Base-by-base conservation (phyloP, 257 asterid genomes). In the Cynanchum wilfordii region DNA sequence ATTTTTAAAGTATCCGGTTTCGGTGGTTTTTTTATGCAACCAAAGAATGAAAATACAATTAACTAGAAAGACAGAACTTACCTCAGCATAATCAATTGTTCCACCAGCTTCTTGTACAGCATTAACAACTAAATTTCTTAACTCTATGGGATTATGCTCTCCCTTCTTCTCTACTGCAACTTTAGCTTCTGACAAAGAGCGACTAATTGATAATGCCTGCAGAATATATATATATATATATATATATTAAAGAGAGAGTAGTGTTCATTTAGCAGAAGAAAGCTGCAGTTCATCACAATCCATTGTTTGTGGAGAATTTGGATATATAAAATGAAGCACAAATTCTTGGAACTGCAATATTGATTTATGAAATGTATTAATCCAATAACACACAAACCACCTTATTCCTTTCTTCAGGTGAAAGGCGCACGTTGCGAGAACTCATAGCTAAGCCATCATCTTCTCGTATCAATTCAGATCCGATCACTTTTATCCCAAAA, bases 391-490 rank as follows among this genome's bases (percentile, higher is more conserved):
- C 70, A 24, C 64, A 80, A 36, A 73, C 52, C 65, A 91, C 98
- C 98, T 87, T 87, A 77, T 82, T 76, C 79, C 98, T 87, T 57
- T 91, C 90, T 44, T 79, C 82, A 5, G 88, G 84, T 49, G 97
- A 87, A 36, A 94, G 92, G 66, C 54, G 87, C 83, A 88, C 97
- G 62, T 94, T 91, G n/a, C 97, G 89, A 33, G 97, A 94, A 78
- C 99, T 94, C 93, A 81, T 88, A n/a, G 99, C 97, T 62, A 94
- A 86, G 73, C 97, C 99, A 79, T 94, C 99, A 3, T 81, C 76
- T 30, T 88, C 97, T 24, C 99, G 87, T 44, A 87, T 74, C 30
- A 91, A 82, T 62, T 88, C 97, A 13, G 89, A 83, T 25, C 98
- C 99, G 63, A 94, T 79, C 76, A 90, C 84, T 75, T 76, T 79